Evolutionary conservation across 352 stramenopile species (phyloP), one percentile per base, ranked within the genome.

Genomic region (Albugo laibachii): DNA sequence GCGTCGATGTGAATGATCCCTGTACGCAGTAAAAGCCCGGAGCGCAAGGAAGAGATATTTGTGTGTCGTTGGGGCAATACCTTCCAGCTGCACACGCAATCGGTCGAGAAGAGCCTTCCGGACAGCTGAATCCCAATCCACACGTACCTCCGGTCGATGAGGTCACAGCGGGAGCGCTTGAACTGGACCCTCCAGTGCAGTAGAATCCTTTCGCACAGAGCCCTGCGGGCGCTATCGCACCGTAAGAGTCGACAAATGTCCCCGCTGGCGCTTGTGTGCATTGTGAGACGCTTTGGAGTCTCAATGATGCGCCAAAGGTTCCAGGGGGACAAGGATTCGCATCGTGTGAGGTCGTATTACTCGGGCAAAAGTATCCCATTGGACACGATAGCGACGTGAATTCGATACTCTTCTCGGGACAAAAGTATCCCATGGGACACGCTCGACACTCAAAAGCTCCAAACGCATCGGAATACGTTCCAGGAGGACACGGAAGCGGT

Each of bases 11-110:
- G 53, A 67, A 92, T 12, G 75, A 87, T 10, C 76, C 75, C 53
- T 92, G 80, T 0, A 92, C 58, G 45, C 83, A 96, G 53, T 92
- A 94, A 53, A 85, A 94, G 0, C 85, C 85, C 31, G 68, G 51
- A 4, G 68, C 54, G 34, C 85, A 96, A 0, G 70, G 66, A 8
- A 85, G 24, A 5, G 79, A 75, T 34, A 63, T 57, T 11, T 84
- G 59, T 0, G 65, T 81, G 49, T 91, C 86, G 2, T 69, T 79
- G 4, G 78, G 84, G 41, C 80, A 93, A 46, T 89, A 92, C 3
- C 63, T 69, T 2, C 79, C 80, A 16, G 75, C 76, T 35, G 67
- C 64, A 35, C 80, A 93, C 20, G 86, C 66, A 24, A 84, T 93
- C 8, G 83, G 78, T 0, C 83, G 53, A 5, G 78, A 74, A 0